Evolutionary conservation across 164 flowering plant species (phyloP), one percentile per base, ranked within the genome.

Genomic region (Magnolia kwangsiensis): DNA sequence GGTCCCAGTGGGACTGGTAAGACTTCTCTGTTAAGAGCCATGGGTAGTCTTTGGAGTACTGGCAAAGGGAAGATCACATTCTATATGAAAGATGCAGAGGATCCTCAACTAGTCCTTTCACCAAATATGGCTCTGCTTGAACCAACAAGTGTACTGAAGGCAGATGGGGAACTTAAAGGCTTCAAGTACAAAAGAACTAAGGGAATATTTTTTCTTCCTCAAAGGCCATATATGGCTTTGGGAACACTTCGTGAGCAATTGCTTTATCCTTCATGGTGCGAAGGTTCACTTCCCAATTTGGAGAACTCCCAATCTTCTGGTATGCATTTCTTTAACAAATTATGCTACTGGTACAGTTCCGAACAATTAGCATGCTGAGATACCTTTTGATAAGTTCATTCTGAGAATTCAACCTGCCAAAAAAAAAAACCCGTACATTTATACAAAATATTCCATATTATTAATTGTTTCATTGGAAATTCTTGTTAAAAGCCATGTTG

Each of bases 1-100:
- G 99, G 98, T 29, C 94, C 99, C 27, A 96, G 98, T 86, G 99
- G 99, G 67, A 87, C 96, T 82, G 98, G 99, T 31, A 96, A 96
- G 86, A 96, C 99, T 71, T 92, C 97, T 20, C 83, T 94, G 81
- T 81, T 96, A 78, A 90, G 99, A 87, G 94, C 93, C 71, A 72
- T 94, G 89, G 98, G 98, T 83, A 98, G 98, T 76, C 97, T 96
- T 66, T 96, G 98, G 99, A 87, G 78, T 76, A 84, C 83, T n/a
- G 98, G 99, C 75, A 78, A 69, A 31, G 99, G 95, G 75, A 90
- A 84, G 73, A 85, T 96, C 69, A 87, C 86, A 74, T 91, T 89
- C 82, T 92, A 88, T 80, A 64, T 85, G 49, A 78, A 82, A 68
- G 86, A 82, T 76, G 79, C 77, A 23, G 83, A 73, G 69, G 80